phyloP scores from a whole-genome alignment of 2,329 filamentous ascomycete genomes.

The Fusarium abutilonis region DNA sequence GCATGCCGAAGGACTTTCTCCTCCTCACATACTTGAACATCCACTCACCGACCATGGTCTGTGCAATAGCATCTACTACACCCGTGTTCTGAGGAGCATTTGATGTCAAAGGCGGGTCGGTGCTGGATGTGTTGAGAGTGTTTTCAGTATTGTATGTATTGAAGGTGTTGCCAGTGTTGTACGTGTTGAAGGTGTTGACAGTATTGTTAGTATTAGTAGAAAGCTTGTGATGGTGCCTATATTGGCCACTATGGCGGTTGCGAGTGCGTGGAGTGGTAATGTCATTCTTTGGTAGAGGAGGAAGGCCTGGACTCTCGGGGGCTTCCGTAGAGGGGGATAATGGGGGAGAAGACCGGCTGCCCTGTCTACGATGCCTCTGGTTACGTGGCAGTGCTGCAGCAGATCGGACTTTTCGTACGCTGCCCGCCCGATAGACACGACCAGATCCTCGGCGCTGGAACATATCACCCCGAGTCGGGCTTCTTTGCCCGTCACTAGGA shows the following conservation, averaged over 20 bases:
- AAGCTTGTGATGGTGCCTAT: conserved; percentile 65
- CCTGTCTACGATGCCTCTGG: conserved; percentile 59
- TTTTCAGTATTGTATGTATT: conserved; percentile 65
- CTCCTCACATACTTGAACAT: conserved; percentile 92
- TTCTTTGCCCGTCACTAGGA: conserved; percentile 77
- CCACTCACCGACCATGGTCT: conserved; percentile 98
- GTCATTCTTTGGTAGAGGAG: conserved; percentile 77
- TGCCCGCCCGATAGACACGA: conserved; percentile 65
- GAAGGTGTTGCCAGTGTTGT: conserved; percentile 64
- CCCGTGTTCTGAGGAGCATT: conserved; percentile 74
- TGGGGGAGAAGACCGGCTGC: conserved; percentile 70
- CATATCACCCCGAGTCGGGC: conserved; percentile 72
- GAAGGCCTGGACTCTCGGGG: conserved; percentile 75
- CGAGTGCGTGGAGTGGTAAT: conserved; percentile 69
- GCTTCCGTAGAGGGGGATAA: conserved; percentile 74
- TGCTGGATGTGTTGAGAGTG: conserved; percentile 61
- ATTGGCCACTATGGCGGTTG: conserved; percentile 53
- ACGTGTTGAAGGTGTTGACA: conserved; percentile 53
- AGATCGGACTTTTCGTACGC: conserved; percentile 85
- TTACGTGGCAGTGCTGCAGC: conserved; percentile 75
- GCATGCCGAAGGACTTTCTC: conserved; percentile 88
- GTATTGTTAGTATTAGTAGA: conserved; percentile 70
- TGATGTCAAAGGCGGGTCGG: conserved; percentile 54
- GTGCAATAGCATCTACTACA: conserved; percentile 95
- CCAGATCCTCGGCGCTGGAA: conserved; percentile 64